These are phyloP conservation scores for Cercospora brassicicola DNA, from an alignment of 2,329 filamentous ascomycete genomes.

Conservation along the genomic window DNA sequence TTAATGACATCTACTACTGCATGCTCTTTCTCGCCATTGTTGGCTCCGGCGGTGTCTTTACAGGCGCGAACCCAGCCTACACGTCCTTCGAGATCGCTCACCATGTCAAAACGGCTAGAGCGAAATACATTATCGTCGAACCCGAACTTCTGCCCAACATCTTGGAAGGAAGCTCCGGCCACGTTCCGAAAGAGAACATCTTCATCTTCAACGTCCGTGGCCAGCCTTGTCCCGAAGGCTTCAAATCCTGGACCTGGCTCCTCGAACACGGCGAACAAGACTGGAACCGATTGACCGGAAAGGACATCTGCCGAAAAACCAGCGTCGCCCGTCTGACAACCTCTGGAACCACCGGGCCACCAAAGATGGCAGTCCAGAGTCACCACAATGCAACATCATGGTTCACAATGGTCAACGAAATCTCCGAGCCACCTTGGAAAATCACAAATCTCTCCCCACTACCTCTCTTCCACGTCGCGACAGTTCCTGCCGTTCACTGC, in stretches of 20 bases:
- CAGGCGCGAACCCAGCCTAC: background rate
- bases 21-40: constrained; percentile 35
- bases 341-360: background rate
- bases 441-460: background rate
- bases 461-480: background rate
- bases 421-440: background rate
- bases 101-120: background rate
- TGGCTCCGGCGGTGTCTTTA: background rate
- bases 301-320: background rate
- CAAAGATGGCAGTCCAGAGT: background rate
- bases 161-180: background rate
- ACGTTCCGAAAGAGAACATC: background rate
- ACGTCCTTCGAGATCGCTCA: background rate
- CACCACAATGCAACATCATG: background rate
- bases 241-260: constrained; percentile 8
- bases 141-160: background rate
- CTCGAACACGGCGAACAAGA: constrained; percentile 11
- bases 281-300: constrained; percentile 3
- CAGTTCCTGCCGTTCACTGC: background rate
- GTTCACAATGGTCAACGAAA: background rate
- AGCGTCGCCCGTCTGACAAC: background rate
- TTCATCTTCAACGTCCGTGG: constrained; percentile 12
- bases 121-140: background rate
- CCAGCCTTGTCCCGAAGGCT: constrained; percentile 8
- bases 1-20: constrained; percentile 51